Conservation (phyloP, 2,329 filamentous ascomycete species). For the Chrysosporium queenslandicum region DNA sequence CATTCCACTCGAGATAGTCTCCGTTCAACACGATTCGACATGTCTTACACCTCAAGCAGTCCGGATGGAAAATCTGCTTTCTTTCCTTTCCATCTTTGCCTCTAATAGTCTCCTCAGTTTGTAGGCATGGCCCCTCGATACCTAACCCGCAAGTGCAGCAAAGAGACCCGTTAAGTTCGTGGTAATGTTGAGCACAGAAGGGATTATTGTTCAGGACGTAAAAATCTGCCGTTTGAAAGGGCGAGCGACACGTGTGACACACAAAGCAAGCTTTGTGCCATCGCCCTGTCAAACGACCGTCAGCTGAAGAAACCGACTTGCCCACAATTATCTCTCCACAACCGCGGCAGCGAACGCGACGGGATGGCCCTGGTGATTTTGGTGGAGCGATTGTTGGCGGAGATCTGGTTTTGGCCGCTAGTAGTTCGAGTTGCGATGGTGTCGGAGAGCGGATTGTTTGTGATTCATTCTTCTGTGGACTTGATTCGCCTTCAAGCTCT, state of each 20-base stretch:
- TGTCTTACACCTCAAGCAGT: constrained; percentile 69
- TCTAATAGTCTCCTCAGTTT: constrained; percentile 50
- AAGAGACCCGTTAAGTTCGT: constrained; percentile 77
- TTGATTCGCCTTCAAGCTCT: constrained; percentile 8
- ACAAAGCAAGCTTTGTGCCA: constrained; percentile 96
- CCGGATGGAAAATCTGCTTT: constrained; percentile 68
- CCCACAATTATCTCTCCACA: constrained; percentile 70
- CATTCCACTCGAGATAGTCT: constrained; percentile 84
- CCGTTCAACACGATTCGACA: constrained; percentile 65
- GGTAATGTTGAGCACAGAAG: constrained; percentile 87
- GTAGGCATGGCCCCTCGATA: constrained; percentile 88
- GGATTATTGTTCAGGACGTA: constrained; percentile 82
- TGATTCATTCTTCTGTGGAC: background rate
- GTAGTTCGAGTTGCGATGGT: constrained; percentile 13
- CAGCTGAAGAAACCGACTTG: constrained; percentile 88
- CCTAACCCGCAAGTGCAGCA: constrained; percentile 70
- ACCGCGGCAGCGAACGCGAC: constrained; percentile 60
- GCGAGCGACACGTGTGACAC: constrained; percentile 69
- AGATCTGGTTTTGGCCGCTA: background rate
- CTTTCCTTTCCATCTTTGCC: constrained; percentile 9
- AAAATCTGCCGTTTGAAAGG: constrained; percentile 80
- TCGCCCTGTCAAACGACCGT: constrained; percentile 79
- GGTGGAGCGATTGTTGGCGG: background rate
- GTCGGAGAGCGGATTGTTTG: background rate
- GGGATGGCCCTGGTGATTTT: constrained; percentile 10